Conservation (phyloP, 129 eudicot genomes). For the Saussurea involucrata region DNA sequence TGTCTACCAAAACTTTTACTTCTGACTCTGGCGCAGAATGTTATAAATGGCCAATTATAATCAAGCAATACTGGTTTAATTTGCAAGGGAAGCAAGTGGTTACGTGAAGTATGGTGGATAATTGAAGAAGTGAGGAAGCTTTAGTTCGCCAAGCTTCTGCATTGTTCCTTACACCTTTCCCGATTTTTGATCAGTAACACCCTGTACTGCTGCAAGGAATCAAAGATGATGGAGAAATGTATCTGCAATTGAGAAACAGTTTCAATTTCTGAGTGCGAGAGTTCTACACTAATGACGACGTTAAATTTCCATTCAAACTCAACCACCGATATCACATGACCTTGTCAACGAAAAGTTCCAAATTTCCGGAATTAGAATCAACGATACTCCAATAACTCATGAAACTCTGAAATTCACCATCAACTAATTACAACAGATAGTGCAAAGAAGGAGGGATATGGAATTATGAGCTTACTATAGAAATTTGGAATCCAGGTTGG, state of each 20-base stretch:
- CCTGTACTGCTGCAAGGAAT: neutral
- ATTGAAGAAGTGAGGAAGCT: conserved; percentile 82
- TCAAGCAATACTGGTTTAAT: neutral
- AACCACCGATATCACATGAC: neutral
- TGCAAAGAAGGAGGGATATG: neutral
- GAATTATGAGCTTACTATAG: neutral
- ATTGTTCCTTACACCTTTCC: conserved; percentile 15
- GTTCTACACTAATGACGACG: neutral
- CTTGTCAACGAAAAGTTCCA: neutral
- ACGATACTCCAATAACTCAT: neutral
- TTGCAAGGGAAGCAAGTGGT: neutral
- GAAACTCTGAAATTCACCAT: neutral
- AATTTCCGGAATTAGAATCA: neutral
- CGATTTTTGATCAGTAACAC: neutral
- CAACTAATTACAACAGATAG: neutral
- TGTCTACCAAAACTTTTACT: neutral
- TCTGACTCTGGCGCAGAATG: neutral
- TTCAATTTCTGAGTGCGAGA: neutral
- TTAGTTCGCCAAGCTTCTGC: conserved; percentile 81
- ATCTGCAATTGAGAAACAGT: neutral
- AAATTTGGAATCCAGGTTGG: neutral
- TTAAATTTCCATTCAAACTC: neutral
- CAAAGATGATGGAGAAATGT: conserved; percentile 19
- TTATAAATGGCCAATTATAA: neutral
- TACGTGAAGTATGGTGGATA: conserved; percentile 97